Conservation (phyloP, 2,329 filamentous ascomycete genomes). For the Epichloe festucae region DNA sequence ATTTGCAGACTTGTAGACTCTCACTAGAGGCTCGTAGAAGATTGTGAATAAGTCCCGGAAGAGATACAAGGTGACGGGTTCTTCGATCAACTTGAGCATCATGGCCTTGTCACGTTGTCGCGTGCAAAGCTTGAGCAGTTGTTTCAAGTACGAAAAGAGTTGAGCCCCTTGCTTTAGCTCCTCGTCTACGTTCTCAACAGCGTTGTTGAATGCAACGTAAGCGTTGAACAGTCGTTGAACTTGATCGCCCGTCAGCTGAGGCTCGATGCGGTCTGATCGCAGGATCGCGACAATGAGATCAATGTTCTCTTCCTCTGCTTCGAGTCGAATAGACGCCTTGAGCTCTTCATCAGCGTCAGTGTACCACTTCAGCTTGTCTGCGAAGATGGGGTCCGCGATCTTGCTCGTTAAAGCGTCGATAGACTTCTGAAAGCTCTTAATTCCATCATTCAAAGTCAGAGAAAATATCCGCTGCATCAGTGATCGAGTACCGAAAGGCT, state of each 20-base stretch:
- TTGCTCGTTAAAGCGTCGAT: conserved; percentile 67
- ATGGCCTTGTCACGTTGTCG: conserved; percentile 89
- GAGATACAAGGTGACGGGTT: conserved; percentile 91
- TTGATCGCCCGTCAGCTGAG: conserved; percentile 59
- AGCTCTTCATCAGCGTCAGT: conserved; percentile 60
- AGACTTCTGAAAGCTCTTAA: conserved; percentile 70
- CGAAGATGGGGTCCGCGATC: conserved; percentile 69
- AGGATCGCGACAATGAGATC: conserved; percentile 80
- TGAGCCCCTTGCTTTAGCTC: conserved; percentile 82
- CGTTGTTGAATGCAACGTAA: conserved; percentile 91
- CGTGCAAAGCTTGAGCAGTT: conserved; percentile 82
- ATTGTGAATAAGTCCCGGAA: conserved; percentile 96
- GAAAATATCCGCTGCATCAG: conserved; percentile 91
- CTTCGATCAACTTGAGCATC: conserved; percentile 93
- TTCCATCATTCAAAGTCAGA: conserved; percentile 80
- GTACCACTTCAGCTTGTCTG: conserved; percentile 70
- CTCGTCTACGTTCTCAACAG: conserved; percentile 79
- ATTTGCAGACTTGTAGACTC: conserved; percentile 97
- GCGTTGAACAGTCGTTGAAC: conserved; percentile 82
- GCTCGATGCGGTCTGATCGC: conserved; percentile 62
- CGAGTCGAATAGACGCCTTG: conserved; percentile 60
- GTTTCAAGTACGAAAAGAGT: conserved; percentile 88
- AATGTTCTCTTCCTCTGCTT: conserved; percentile 60
- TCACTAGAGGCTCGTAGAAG: conserved; percentile 93
- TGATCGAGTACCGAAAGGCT: conserved; percentile 82